Conservation (phyloP, 2,329 filamentous ascomycete species). For the Penicillium sp. region DNA sequence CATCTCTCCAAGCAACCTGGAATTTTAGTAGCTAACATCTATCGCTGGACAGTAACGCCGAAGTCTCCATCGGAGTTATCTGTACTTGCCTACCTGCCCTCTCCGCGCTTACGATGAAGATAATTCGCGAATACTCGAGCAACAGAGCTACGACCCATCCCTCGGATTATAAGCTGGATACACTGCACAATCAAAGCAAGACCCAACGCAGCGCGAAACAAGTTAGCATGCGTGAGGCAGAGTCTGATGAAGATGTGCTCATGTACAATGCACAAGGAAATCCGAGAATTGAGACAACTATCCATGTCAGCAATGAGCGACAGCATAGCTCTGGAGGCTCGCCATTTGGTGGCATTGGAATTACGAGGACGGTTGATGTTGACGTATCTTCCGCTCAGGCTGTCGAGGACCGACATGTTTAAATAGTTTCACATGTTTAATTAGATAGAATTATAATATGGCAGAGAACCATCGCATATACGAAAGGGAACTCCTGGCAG, state of each 20-base stretch:
- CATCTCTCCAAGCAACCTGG: not conserved
- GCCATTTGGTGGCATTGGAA: constrained; percentile 24
- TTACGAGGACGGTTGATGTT: constrained; percentile 36
- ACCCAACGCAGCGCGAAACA: constrained; percentile 18
- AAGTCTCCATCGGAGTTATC: constrained; percentile 46
- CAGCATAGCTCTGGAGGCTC: not conserved
- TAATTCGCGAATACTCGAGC: constrained; percentile 36
- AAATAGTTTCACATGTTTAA: too few relatives aligned
- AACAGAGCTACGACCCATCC: constrained; percentile 20
- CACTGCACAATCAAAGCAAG: constrained; percentile 18
- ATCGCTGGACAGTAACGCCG: constrained; percentile 32
- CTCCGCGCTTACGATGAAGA: constrained; percentile 38
- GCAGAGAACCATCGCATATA: too few relatives aligned
- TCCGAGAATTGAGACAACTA: constrained; percentile 32
- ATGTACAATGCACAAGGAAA: constrained; percentile 31
- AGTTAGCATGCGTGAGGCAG: constrained; percentile 20
- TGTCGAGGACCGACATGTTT: not conserved
- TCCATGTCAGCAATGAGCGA: constrained; percentile 22
- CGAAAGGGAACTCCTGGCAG: too few relatives aligned
- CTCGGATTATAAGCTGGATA: constrained; percentile 25
- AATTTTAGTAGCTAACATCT: not conserved
- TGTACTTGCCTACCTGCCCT: constrained; percentile 47
- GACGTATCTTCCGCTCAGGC: not conserved
- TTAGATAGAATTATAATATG: too few relatives aligned
- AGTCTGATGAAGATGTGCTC: constrained; percentile 32